Evolutionary conservation across 148 eudicot genomes (phyloP).

Genomic region (Chenopodium quinoa): DNA sequence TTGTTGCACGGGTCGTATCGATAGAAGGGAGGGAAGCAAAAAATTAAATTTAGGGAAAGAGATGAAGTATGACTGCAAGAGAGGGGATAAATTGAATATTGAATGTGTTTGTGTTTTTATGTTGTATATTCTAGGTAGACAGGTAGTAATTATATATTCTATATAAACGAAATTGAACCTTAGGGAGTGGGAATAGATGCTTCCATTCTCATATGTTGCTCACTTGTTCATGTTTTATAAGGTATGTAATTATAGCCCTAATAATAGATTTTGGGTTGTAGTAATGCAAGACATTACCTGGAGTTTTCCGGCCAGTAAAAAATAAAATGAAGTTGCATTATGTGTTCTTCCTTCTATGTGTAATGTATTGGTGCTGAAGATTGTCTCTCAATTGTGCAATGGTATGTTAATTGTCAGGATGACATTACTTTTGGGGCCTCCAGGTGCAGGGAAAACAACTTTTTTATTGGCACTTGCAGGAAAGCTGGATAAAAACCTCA

Average conservation of each 20-base stretch:
- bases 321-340: background rate
- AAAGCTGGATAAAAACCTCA: constrained; percentile 50
- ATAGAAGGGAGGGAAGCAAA: no score
- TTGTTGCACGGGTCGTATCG: no score
- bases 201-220: background rate
- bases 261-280: background rate
- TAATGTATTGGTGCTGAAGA: background rate
- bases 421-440: constrained; percentile 81
- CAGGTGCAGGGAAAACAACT: constrained; percentile 79
- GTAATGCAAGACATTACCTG: background rate
- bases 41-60: no score
- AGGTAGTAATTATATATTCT: no score
- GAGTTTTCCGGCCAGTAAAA: background rate
- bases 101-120: no score
- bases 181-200: background rate
- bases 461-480: constrained; percentile 59
- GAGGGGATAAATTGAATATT: no score
- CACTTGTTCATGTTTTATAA: background rate
- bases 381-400: constrained; percentile 6
- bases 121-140: no score
- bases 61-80: no score
- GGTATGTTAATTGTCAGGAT: constrained; percentile 40
- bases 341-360: background rate
- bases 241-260: background rate
- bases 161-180: no score